phyloP scores from a whole-genome alignment of 805 yeast genomes.

The Myxozyma vanderwaltii region DNA sequence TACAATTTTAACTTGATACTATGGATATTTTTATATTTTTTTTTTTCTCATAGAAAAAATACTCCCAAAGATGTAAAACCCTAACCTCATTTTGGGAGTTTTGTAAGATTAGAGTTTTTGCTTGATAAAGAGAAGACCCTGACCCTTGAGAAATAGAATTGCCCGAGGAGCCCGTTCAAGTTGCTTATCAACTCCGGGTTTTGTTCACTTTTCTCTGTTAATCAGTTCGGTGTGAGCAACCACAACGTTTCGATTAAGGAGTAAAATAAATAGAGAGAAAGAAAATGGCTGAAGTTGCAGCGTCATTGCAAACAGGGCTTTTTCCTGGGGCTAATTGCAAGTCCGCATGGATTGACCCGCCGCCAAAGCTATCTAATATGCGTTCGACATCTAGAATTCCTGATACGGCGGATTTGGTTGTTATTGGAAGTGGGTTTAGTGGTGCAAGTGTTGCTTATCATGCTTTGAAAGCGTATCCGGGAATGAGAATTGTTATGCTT shows the following conservation, averaged over 20 bases:
- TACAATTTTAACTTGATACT: no score
- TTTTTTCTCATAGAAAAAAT: no score
- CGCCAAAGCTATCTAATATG: slow-evolving; percentile 15
- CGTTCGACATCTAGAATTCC: slow-evolving; percentile 41
- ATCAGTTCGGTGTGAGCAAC: no score
- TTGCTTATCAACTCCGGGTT: no score
- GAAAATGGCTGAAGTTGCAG: neutral
- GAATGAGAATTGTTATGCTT: slow-evolving; percentile 41
- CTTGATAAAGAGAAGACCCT: no score
- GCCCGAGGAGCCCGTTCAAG: neutral
- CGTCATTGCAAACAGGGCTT: neutral
- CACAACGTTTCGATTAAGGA: no score
- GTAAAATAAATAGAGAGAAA: no score
- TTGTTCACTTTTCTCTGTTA: no score
- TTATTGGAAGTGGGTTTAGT: slow-evolving; percentile 52
- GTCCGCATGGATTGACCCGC: slow-evolving; percentile 29
- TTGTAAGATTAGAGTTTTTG: neutral
- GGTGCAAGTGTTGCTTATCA: slow-evolving; percentile 49
- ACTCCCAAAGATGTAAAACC: neutral
- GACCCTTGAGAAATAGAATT: neutral
- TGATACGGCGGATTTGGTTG: slow-evolving; percentile 44
- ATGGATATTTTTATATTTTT: no score
- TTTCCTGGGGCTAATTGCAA: neutral
- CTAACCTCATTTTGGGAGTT: neutral
- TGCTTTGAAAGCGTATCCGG: slow-evolving; percentile 37